Evolutionary conservation across 768 basidiomycete genomes (phyloP).

Genomic region (Boletus insuetus): DNA sequence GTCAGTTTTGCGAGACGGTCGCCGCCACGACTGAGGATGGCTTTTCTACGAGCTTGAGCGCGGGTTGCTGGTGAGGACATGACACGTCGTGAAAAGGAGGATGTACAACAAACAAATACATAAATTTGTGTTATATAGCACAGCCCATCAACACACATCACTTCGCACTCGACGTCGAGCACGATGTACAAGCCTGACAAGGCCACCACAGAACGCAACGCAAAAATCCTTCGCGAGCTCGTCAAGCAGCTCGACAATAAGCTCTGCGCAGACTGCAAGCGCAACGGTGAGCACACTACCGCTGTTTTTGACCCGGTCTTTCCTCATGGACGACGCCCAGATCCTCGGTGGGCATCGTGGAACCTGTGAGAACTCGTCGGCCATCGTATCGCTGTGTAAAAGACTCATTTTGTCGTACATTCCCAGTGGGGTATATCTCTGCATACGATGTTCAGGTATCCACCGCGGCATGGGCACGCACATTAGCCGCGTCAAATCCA

Average conservation of each 20-base stretch:
- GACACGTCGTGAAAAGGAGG: slow-evolving; percentile 6
- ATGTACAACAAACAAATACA: too few relatives aligned
- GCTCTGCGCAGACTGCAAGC: slow-evolving; percentile 93
- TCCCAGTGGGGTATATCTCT: slow-evolving; percentile 84
- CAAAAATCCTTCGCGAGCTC: slow-evolving; percentile 78
- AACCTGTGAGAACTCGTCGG: slow-evolving; percentile 63
- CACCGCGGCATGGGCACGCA: slow-evolving; percentile 99
- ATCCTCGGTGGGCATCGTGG: slow-evolving; percentile 98
- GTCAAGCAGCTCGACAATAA: slow-evolving; percentile 92
- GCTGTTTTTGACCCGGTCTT: not conserved
- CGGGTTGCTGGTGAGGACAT: slow-evolving; percentile 56
- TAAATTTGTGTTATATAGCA: too few relatives aligned
- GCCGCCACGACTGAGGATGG: slow-evolving; percentile 65
- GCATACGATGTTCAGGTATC: slow-evolving; percentile 96
- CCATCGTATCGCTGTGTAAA: not conserved
- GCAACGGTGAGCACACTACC: slow-evolving; percentile 67
- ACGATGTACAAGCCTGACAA: slow-evolving; percentile 68
- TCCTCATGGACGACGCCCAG: slow-evolving; percentile 37
- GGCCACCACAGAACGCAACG: slow-evolving; percentile 76
- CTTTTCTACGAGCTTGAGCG: slow-evolving; percentile 75
- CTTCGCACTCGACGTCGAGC: not conserved
- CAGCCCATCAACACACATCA: too few relatives aligned
- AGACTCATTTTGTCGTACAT: not conserved
- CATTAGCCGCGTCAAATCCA: slow-evolving; percentile 95
- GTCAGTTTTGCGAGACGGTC: slow-evolving; percentile 81